A percentile compares a stretch with the other conserved stretches of the same genome.
Conservation (phyloP, 2,329 filamentous ascomycete species). For the Colletotrichum tanaceti region DNA sequence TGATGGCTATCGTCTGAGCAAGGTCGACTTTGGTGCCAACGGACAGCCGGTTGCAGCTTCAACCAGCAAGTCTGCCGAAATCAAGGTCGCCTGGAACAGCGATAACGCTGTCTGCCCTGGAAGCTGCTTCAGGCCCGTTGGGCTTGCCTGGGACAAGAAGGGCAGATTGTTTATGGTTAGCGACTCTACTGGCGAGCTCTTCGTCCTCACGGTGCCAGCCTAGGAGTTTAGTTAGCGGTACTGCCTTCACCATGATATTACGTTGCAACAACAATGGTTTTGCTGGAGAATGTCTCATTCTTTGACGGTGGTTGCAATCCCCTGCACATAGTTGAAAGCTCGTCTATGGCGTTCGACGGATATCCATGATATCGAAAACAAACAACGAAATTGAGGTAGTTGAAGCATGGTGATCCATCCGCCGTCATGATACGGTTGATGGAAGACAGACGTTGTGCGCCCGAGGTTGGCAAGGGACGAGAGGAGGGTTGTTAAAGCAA, state of each 20-base stretch:
- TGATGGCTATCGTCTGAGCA: constrained; percentile 54
- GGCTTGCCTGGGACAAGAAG: constrained; percentile 62
- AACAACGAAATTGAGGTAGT: background rate
- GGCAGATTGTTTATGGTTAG: constrained; percentile 72
- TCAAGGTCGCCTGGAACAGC: constrained; percentile 62
- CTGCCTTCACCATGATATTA: background rate
- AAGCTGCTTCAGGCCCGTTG: constrained; percentile 72
- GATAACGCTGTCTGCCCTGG: constrained; percentile 63
- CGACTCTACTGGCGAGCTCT: constrained; percentile 75
- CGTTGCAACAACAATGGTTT: background rate
- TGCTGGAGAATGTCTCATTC: background rate
- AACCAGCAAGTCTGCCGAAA: constrained; percentile 55
- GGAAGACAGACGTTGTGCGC: background rate
- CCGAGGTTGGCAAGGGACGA: constrained; percentile 1
- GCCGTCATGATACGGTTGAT: background rate
- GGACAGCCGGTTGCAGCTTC: constrained; percentile 50
- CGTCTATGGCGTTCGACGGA: background rate
- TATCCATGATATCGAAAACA: background rate
- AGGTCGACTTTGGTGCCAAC: constrained; percentile 49
- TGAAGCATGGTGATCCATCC: background rate
- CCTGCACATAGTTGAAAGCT: constrained; percentile 7
- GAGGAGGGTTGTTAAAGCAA: constrained; percentile 21
- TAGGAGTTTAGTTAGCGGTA: constrained; percentile 13
- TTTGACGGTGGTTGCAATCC: background rate
- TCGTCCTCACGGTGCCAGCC: constrained; percentile 56